Percentiles rank a stretch among this genome's conserved stretches.
Conservation (phyloP, 257 asterid genomes). For the Salvia hispanica region DNA sequence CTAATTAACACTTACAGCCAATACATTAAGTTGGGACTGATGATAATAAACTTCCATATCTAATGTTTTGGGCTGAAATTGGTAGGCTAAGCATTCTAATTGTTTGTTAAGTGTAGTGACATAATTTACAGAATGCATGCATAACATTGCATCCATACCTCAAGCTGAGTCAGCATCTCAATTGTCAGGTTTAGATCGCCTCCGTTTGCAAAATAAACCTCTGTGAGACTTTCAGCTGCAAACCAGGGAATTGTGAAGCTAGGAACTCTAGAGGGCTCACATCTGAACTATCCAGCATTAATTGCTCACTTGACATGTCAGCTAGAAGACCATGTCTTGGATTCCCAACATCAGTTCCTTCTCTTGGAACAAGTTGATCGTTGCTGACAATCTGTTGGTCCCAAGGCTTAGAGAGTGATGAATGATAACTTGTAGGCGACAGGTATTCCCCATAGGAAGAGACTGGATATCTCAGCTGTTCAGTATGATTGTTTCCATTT, state of each 20-base stretch:
- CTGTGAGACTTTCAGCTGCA: conserved; percentile 89
- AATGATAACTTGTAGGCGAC: conserved; percentile 58
- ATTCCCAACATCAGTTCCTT: conserved; percentile 53
- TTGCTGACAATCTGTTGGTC: conserved; percentile 55
- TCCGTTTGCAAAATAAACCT: conserved; percentile 86
- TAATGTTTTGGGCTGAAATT: not conserved
- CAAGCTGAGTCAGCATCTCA: conserved; percentile 98
- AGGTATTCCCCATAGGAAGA: conserved; percentile 63
- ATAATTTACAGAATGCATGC: not conserved
- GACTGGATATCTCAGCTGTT: conserved; percentile 57
- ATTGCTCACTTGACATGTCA: conserved; percentile 68
- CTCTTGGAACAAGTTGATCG: conserved; percentile 66
- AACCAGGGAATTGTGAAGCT: conserved; percentile 93
- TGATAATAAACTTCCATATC: not conserved
- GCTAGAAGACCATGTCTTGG: conserved; percentile 49
- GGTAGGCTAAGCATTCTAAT: not conserved
- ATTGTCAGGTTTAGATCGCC: conserved; percentile 85
- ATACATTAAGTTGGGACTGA: not conserved
- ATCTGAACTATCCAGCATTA: conserved; percentile 56
- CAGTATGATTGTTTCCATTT: conserved; percentile 47
- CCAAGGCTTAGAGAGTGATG: conserved; percentile 71
- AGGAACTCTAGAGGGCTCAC: conserved; percentile 73
- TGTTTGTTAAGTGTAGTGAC: too few relatives aligned
- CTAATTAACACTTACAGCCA: not conserved
- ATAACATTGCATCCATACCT: conserved; percentile 53